Conservation (phyloP, 2,329 filamentous ascomycete species). For the Penicillium italicum region DNA sequence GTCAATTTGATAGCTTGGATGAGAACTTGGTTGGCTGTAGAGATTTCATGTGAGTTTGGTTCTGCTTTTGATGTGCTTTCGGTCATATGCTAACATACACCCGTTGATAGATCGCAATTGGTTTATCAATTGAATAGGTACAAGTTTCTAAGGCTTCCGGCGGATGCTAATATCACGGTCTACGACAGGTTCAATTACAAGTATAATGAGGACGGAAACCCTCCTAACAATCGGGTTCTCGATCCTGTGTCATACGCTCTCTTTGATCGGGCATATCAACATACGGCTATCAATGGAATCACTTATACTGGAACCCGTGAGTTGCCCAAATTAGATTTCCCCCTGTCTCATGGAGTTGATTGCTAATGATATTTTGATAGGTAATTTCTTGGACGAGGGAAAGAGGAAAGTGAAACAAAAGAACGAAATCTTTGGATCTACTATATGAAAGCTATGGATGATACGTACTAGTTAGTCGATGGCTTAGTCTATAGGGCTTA, state of each 20-base stretch:
- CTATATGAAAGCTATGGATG: neutral
- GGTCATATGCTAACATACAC: neutral
- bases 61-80: neutral
- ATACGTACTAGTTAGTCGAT: neutral
- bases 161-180: neutral
- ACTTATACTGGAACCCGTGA: neutral
- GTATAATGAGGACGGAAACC: too few relatives aligned
- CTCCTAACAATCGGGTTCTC: too few relatives aligned
- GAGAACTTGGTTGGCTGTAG: neutral
- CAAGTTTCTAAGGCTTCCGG: neutral
- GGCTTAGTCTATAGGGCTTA: too few relatives aligned
- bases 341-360: neutral
- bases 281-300: neutral
- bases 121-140: neutral
- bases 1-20: neutral
- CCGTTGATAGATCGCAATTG: neutral
- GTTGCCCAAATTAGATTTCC: neutral
- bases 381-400: neutral
- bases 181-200: neutral
- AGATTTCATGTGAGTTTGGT: neutral
- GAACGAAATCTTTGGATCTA: neutral
- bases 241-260: neutral
- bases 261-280: neutral
- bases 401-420: neutral
- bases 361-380: neutral